Conservation (phyloP, 352 stramenopile genomes). For the Pythium sukuiense region DNA sequence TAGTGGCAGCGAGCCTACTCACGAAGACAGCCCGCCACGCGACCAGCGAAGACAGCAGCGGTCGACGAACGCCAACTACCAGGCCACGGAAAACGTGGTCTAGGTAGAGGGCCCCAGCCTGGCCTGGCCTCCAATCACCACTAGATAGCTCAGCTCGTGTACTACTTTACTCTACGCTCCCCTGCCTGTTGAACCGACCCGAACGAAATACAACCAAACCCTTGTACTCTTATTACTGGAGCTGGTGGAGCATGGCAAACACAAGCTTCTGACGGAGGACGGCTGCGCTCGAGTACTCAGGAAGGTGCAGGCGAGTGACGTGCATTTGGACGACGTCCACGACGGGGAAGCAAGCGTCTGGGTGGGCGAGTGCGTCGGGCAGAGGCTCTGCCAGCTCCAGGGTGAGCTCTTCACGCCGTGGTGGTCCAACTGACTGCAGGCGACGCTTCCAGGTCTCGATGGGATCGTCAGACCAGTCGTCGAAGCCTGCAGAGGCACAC, state of each 20-base stretch:
- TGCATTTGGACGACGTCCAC: constrained; percentile 32
- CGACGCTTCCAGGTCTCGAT: constrained; percentile 22
- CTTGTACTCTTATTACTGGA: constrained; percentile 5
- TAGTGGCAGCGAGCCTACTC: constrained; percentile 2
- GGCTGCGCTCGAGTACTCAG: constrained; percentile 49
- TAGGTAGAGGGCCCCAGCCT: not conserved
- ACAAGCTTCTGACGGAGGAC: constrained; percentile 61
- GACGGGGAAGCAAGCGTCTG: constrained; percentile 63
- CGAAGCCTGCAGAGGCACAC: not conserved
- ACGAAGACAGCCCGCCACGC: constrained; percentile 6
- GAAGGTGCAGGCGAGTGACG: constrained; percentile 53
- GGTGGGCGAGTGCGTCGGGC: constrained; percentile 42
- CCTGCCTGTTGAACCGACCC: not conserved
- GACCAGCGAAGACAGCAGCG: constrained; percentile 11
- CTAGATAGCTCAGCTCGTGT: not conserved
- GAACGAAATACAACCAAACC: not conserved
- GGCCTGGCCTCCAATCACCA: not conserved
- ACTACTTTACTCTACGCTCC: not conserved
- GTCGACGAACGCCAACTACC: constrained; percentile 13
- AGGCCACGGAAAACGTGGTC: constrained; percentile 13
- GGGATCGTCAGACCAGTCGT: constrained; percentile 1
- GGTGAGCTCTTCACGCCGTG: constrained; percentile 22
- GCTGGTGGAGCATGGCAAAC: constrained; percentile 49
- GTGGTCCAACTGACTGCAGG: not conserved
- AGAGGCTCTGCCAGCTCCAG: constrained; percentile 50